Percentiles rank a stretch among this genome's conserved stretches.
Evolutionary conservation across 805 yeast species (phyloP).

Genomic region (Nakazawaea pomicola): DNA sequence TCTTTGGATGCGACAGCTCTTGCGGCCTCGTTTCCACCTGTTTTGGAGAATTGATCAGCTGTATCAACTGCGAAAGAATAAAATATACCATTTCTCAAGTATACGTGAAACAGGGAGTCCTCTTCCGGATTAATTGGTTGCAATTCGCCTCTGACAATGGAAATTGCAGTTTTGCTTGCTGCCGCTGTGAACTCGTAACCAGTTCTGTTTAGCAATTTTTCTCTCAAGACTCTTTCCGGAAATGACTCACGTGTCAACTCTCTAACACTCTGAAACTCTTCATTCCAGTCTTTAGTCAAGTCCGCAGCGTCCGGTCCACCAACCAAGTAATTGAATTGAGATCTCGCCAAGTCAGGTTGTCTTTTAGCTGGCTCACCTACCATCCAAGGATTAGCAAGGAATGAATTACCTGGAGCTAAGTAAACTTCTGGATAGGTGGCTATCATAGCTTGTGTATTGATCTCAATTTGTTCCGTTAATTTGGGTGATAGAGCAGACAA

Average conservation of each 20-base stretch:
- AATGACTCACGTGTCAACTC: conserved; percentile 60
- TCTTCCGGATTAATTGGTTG: conserved; percentile 80
- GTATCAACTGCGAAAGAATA: conserved; percentile 76
- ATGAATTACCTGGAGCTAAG: conserved; percentile 55
- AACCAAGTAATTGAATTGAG: conserved; percentile 48
- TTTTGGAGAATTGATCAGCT: conserved; percentile 53
- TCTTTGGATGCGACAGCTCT: conserved; percentile 78
- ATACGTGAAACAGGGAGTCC: conserved; percentile 56
- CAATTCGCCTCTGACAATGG: conserved; percentile 68
- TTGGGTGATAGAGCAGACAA: conserved; percentile 61
- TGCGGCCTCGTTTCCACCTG: conserved; percentile 86
- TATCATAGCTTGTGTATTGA: conserved; percentile 42
- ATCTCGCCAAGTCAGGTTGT: conserved; percentile 53
- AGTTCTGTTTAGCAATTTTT: conserved; percentile 65
- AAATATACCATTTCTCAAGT: conserved; percentile 76
- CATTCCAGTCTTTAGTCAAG: conserved; percentile 76
- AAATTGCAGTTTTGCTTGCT: conserved; percentile 76
- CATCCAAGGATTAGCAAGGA: conserved; percentile 76
- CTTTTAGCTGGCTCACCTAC: conserved; percentile 28
- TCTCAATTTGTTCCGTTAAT: conserved; percentile 47
- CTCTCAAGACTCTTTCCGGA: conserved; percentile 69
- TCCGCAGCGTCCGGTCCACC: conserved; percentile 61
- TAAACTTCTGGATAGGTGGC: conserved; percentile 47
- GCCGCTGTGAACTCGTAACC: conserved; percentile 70
- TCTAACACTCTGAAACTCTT: conserved; percentile 77